A percentile compares a stretch with the other conserved stretches of the same genome.
These are phyloP conservation scores for Periconia digitata DNA, from an alignment of 2,329 filamentous ascomycete species.

Conservation along the genomic window DNA sequence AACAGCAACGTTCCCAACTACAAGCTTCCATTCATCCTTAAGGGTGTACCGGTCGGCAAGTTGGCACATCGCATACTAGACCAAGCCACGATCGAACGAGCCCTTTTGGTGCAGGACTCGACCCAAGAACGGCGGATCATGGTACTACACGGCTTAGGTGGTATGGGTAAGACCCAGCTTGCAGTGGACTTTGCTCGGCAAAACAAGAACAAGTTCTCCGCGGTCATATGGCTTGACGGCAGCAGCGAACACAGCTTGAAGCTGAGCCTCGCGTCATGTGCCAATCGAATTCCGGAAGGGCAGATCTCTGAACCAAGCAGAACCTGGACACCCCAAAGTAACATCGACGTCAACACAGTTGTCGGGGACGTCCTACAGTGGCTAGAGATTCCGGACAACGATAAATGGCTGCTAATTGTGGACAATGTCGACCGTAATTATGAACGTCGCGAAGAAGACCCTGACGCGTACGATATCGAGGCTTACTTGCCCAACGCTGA, in stretches of 20 bases:
- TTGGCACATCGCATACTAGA: conserved; percentile 11
- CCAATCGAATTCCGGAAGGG: conserved; percentile 8
- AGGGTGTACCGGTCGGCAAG: conserved; percentile 13
- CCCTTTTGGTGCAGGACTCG: conserved; percentile 1
- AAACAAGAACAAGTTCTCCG: not conserved
- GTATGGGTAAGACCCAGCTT: conserved; percentile 8
- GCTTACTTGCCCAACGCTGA: conserved; percentile 10
- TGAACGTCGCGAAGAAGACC: not conserved
- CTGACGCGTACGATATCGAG: conserved; percentile 10
- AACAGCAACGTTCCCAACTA: not conserved
- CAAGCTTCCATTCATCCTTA: conserved; percentile 9
- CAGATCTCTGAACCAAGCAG: conserved; percentile 8
- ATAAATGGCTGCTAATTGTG: conserved; percentile 10
- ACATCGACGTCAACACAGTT: conserved; percentile 5
- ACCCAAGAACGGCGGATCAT: not conserved
- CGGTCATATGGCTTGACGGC: not conserved
- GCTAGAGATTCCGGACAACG: conserved; percentile 9
- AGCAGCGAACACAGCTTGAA: conserved; percentile 9
- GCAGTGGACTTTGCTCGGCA: not conserved
- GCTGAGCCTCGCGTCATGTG: conserved; percentile 10
- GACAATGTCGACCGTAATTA: conserved; percentile 14
- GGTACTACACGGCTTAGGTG: conserved; percentile 9
- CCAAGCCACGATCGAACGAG: not conserved
- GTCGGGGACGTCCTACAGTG: conserved; percentile 8
- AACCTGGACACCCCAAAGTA: not conserved